Evolutionary conservation across 2,329 filamentous ascomycete genomes (phyloP).

Genomic region (Elsinoe australis): DNA sequence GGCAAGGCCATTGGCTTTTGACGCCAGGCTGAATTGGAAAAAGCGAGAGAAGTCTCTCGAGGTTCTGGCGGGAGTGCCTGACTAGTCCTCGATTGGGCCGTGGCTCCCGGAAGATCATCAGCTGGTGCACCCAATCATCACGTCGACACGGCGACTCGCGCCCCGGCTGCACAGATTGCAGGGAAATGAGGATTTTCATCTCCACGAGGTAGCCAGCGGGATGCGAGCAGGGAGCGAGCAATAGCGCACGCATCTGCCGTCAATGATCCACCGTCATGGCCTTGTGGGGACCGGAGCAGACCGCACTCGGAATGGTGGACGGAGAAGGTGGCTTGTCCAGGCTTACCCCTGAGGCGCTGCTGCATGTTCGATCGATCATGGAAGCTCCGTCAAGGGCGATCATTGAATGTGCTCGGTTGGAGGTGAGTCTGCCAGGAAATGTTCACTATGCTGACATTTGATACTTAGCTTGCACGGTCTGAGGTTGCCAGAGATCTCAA

Average conservation of each 20-base stretch:
- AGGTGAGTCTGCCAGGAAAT: neutral
- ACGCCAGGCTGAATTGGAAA: conserved; percentile 11
- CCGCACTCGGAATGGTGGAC: neutral
- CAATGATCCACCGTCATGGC: neutral
- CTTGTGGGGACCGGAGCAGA: conserved; percentile 3
- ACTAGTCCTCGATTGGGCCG: conserved; percentile 12
- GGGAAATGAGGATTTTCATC: conserved; percentile 10
- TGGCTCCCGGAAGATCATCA: conserved; percentile 12
- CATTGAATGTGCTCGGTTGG: neutral
- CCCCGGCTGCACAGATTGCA: conserved; percentile 6
- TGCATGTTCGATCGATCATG: conserved; percentile 11
- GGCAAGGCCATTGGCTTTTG: conserved; percentile 4
- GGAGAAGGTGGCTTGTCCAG: conserved; percentile 1
- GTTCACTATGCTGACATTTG: neutral
- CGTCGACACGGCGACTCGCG: conserved; percentile 3
- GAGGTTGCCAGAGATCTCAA: conserved; percentile 5
- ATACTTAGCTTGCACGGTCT: conserved; percentile 1
- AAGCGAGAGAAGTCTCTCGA: too few species aligned
- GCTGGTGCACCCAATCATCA: neutral
- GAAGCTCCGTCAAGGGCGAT: conserved; percentile 4
- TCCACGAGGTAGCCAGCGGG: neutral
- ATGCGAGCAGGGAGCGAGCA: too few species aligned
- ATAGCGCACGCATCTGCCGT: neutral
- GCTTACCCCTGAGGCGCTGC: conserved; percentile 9
- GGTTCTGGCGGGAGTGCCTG: conserved; percentile 14